Evolutionary conservation across 2,329 filamentous ascomycete species (phyloP).

Genomic region (Pleochaeta shiraiana): DNA sequence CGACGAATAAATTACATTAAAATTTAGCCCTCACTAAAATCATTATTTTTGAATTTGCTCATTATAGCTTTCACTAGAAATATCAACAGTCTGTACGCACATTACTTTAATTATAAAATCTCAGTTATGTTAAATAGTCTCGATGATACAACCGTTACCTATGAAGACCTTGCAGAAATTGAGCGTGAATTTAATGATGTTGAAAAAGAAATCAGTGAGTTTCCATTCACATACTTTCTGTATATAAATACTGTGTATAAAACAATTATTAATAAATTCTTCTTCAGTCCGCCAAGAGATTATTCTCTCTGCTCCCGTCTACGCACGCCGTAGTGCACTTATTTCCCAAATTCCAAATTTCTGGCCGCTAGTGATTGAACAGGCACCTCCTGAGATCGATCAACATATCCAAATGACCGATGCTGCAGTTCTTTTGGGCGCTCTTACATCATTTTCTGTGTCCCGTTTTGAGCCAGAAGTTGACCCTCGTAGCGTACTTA

Average conservation of each 20-base stretch:
- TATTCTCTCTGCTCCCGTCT: conserved; percentile 45
- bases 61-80: too few species aligned
- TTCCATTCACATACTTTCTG: not conserved
- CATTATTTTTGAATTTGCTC: too few species aligned
- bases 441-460: conserved; percentile 47
- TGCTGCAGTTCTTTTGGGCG: conserved; percentile 45
- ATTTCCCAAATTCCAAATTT: conserved; percentile 62
- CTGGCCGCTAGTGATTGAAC: conserved; percentile 87
- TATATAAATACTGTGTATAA: not conserved
- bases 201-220: conserved; percentile 58
- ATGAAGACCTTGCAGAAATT: conserved; percentile 57
- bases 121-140: conserved; percentile 18
- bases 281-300: conserved; percentile 49
- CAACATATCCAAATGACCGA: conserved; percentile 71
- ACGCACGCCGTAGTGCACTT: conserved; percentile 50
- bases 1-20: too few species aligned
- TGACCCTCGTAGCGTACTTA: conserved; percentile 50
- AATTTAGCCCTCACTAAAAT: too few species aligned
- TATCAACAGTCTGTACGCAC: not conserved
- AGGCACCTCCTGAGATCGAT: conserved; percentile 68
- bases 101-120: not conserved
- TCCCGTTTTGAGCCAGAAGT: conserved; percentile 53
- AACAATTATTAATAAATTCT: not conserved
- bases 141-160: conserved; percentile 30
- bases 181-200: conserved; percentile 70